Evolutionary conservation across 129 eudicot genomes (phyloP), one percentile per base, ranked within the genome.

Genomic region (Escallonia rubra): DNA sequence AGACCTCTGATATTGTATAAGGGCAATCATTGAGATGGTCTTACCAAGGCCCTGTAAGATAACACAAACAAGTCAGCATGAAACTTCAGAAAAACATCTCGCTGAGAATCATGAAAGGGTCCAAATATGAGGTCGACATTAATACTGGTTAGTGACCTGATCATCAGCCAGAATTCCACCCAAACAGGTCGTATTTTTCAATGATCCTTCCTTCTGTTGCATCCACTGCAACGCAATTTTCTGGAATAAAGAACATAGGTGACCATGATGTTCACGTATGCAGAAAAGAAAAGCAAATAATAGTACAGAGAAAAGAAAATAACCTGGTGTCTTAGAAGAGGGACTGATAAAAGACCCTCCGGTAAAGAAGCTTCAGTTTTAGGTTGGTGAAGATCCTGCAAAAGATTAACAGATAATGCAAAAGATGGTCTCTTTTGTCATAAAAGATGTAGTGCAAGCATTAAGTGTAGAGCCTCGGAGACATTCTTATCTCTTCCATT

Each of bases 121-220:
- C n/a, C 23, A 45, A 61, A 39, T 10, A 60, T 7, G 56, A 48
- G 54, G 48, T 47, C 66, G 59, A 10, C 59, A 7, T 7, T 15
- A 59, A 7, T 43, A 62, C 63, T 43, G 60, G 42, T 64, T 61
- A 64, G 52, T 45, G 10, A 88, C 96, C 95, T 93, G 99, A 67
- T 89, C 99, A 77, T 93, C 99, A 54, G 99, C 99, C 67, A 93
- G 83, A 75, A 93, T 82, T 56, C 96, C 96, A 76, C 99, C 99
- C 67, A 79, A 71, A 71, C 96, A 93, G 57, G 75, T 78, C 9
- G 63, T 57, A 72, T 87, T 82, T 58, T 23, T 23, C 34, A 23
- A 23, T 23, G 49, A 63, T 42, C 80, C 68, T 87, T 93, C 99
- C 79, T 89, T 89, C 52, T 82, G 71, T 63, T 82, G 80, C 99